Percentiles rank a stretch among this genome's conserved stretches.
phyloP scores from a whole-genome alignment of 2,329 filamentous ascomycete genomes.

The Alternaria consortialis region DNA sequence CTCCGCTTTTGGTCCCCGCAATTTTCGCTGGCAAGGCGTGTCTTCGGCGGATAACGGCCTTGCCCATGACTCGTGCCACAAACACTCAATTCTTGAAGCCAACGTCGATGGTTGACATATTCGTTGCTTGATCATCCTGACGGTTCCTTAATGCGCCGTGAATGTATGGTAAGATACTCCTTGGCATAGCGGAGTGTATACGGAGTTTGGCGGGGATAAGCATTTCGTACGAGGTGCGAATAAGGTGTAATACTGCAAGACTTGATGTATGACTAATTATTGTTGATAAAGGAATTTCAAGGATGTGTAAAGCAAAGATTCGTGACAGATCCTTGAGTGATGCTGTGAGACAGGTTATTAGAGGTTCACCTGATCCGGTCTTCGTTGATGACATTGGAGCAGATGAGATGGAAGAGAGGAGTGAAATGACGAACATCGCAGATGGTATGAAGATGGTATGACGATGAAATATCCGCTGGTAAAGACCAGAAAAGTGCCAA shows the following conservation, averaged over 20 bases:
- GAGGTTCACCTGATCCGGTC: neutral
- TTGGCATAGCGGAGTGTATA: neutral
- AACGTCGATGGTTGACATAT: neutral
- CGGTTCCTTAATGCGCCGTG: neutral
- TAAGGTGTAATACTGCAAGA: neutral
- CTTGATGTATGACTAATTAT: neutral
- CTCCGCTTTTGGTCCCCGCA: constrained; percentile 1
- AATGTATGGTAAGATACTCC: neutral
- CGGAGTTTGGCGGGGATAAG: neutral
- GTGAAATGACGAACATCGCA: neutral
- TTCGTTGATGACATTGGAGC: neutral
- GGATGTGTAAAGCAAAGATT: neutral
- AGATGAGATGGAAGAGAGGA: neutral
- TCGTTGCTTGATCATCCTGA: neutral
- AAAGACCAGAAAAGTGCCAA: neutral
- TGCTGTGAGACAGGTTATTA: neutral
- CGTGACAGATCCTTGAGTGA: neutral
- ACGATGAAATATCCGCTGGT: neutral
- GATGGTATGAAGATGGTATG: neutral
- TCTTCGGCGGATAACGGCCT: constrained; percentile 9
- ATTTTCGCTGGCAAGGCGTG: neutral
- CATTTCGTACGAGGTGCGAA: neutral
- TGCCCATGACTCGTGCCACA: constrained; percentile 3
- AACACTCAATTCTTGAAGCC: neutral
- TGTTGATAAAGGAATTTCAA: neutral